These are phyloP conservation scores for Geum urbanum DNA, from an alignment of 306 rosid species.

Conservation along the genomic window DNA sequence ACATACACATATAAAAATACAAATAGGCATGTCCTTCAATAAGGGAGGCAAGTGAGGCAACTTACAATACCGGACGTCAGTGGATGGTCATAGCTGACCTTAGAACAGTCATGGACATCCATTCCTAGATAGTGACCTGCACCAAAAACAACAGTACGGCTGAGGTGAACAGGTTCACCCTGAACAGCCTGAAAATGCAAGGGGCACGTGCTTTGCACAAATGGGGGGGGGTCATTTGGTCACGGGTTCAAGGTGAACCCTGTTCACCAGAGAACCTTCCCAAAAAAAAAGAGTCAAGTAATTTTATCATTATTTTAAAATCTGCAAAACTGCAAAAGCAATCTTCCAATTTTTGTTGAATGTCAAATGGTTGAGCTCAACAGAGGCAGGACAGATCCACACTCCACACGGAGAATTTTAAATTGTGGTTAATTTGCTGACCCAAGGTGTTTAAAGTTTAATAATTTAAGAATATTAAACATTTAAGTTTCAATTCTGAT, in stretches of 20 bases:
- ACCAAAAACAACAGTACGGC: constrained; percentile 14
- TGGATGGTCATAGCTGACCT: constrained; percentile 50
- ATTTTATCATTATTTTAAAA: not conserved
- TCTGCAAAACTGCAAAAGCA: not conserved
- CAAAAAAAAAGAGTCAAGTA: no score
- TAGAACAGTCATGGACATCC: constrained; percentile 90
- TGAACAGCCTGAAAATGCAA: no score
- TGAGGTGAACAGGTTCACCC: no score
- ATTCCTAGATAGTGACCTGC: constrained; percentile 93
- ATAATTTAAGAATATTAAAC: not conserved
- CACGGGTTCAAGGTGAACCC: no score
- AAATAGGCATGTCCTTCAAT: constrained; percentile 11
- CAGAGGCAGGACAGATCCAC: not conserved
- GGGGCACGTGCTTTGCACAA: no score
- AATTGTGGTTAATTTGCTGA: not conserved
- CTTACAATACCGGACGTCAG: constrained; percentile 97
- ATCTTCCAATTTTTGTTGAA: not conserved
- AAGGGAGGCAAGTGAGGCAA: constrained; percentile 34
- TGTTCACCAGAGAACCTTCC: no score
- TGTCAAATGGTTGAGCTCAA: not conserved
- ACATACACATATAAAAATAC: not conserved
- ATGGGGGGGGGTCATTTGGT: no score
- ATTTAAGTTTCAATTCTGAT: not conserved
- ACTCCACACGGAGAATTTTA: not conserved
- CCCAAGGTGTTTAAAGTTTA: not conserved